Evolutionary conservation across 208 protist species (phyloP), one percentile per base, ranked within the genome.

Genomic region (Borovskyia barvae): DNA sequence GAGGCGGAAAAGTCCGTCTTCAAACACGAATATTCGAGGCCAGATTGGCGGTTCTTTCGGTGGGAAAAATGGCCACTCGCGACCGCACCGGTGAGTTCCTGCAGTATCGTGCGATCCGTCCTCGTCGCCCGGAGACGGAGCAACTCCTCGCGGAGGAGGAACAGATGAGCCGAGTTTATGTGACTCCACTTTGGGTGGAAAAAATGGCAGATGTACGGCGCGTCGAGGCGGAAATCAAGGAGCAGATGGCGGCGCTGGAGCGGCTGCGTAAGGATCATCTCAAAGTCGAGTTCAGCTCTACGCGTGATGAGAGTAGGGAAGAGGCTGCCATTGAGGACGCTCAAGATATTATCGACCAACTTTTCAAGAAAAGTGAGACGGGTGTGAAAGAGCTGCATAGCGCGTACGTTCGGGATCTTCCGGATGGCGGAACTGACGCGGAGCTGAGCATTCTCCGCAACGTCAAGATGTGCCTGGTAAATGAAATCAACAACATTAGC

Each of bases 381-480:
- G 45, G 59, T 17, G 77, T 96, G 35, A 83, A 83, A 41, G 80
- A 93, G 14, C 48, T 96, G 5, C 85, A 96, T 17, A 30, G 30
- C 11, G 76, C 73, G 29, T 96, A 91, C 71, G 74, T 77, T 19
- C 58, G 72, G 4, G 87, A 94, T 30, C 69, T 96, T 2, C 82
- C 81, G 3, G 90, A 96, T 54, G 79, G 75, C 14, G 90, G 90
- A 35, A 94, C 90, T 0, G 85, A 96, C 50, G 80, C 80, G 14
- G 86, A 96, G 63, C 60, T 96, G 28, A 89, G 77, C 57, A 96
- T 96, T 56, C 68, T 96, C 39, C 84, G 87, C 45, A 96, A 96
- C 62, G 87, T 96, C 14, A 93, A 91, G 68, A 96, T 96, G 90
- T 96, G 90, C 55, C 79, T 96, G 15, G 78, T 94, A 20, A 94